Evolutionary conservation across 225 moss, liverwort and hornwort species (phyloP).

Genomic region (Marchantia paleacea): DNA sequence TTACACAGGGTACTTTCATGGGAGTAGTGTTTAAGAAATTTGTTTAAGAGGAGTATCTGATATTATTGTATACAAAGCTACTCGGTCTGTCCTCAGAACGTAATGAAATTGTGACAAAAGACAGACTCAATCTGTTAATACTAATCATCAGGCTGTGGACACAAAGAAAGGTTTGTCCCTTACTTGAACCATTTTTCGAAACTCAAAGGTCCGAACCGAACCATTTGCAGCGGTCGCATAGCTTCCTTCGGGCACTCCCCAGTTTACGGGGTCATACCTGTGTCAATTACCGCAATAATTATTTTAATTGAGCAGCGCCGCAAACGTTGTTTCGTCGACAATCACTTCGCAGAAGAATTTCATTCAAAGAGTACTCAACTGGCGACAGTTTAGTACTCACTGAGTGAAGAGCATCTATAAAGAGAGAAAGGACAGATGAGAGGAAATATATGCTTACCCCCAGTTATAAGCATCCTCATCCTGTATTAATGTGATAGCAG

Average conservation of each 20-base stretch:
- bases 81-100: too few species aligned
- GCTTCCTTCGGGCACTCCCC: slow-evolving; percentile 96
- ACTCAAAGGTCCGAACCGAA: slow-evolving; percentile 64
- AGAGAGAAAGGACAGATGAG: neutral
- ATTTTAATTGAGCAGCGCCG: too few species aligned
- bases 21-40: too few species aligned
- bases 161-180: neutral
- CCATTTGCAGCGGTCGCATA: slow-evolving; percentile 85
- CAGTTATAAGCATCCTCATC: slow-evolving; percentile 88
- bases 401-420: too few species aligned
- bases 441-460: slow-evolving; percentile 47
- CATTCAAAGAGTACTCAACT: too few species aligned
- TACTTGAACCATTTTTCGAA: slow-evolving; percentile 90
- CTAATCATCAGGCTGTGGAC: neutral
- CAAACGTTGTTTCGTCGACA: too few species aligned
- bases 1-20: too few species aligned
- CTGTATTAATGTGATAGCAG: slow-evolving; percentile 71
- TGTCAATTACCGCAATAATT: slow-evolving; percentile 8
- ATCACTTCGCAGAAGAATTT: too few species aligned
- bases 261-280: slow-evolving; percentile 91
- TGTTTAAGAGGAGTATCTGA: too few species aligned
- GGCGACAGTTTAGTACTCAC: too few species aligned
- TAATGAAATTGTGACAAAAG: too few species aligned
- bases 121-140: neutral
- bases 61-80: too few species aligned